A percentile compares a stretch with the other conserved stretches of the same genome.
Evolutionary conservation across 208 protist genomes (phyloP).

Genomic region (Acanthamoeba sp.): DNA sequence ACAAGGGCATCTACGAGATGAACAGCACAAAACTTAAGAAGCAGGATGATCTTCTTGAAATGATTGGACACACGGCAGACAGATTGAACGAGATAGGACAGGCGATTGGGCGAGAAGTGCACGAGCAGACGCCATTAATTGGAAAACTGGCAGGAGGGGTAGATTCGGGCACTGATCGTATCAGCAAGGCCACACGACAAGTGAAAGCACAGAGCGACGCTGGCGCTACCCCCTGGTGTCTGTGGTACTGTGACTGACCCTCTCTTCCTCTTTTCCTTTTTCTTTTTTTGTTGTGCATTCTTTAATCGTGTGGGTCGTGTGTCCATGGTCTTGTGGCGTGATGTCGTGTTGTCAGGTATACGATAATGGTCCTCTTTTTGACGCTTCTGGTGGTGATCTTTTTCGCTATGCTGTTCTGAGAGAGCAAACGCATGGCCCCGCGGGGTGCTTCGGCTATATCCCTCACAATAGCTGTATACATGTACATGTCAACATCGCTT

Average conservation of each 20-base stretch:
- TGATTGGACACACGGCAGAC: conserved; percentile 30
- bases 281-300: neutral
- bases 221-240: conserved; percentile 28
- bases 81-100: conserved; percentile 42
- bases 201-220: conserved; percentile 12
- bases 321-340: too few species aligned
- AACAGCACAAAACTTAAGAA: conserved; percentile 16
- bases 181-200: conserved; percentile 29
- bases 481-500: too few species aligned
- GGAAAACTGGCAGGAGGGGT: neutral
- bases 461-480: neutral
- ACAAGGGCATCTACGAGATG: conserved; percentile 45
- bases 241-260: neutral
- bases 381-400: conserved; percentile 20
- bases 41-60: neutral
- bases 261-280: neutral
- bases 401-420: conserved; percentile 44
- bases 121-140: conserved; percentile 2
- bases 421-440: neutral
- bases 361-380: conserved; percentile 43
- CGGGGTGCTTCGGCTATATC: neutral
- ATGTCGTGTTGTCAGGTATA: neutral
- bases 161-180: neutral
- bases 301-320: too few species aligned
- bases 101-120: neutral